A percentile compares a stretch with the other conserved stretches of the same genome.
phyloP scores from a whole-genome alignment of 805 yeast genomes.

The Teunomyces kruisii region DNA sequence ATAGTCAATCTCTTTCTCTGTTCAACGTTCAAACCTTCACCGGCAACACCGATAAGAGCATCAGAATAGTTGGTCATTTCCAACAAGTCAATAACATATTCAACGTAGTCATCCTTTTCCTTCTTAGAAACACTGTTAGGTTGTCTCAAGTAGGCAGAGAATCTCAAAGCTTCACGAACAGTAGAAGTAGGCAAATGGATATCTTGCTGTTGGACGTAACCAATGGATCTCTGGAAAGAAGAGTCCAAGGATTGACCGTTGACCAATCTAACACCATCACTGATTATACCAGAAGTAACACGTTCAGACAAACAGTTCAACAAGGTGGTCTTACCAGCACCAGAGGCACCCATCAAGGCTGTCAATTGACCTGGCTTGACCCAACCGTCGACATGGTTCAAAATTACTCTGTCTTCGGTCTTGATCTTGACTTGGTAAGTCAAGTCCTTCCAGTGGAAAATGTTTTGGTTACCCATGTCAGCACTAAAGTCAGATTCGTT shows the following conservation, averaged over 20 bases:
- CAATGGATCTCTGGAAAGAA: constrained; percentile 30
- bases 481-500: constrained; percentile 16
- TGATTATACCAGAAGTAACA: constrained; percentile 22
- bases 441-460: constrained; percentile 41
- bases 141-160: constrained; percentile 24
- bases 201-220: constrained; percentile 33
- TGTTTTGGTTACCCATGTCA: constrained; percentile 8
- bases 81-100: constrained; percentile 20
- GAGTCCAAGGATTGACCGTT: constrained; percentile 21
- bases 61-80: constrained; percentile 25
- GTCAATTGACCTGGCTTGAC: constrained; percentile 80
- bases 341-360: constrained; percentile 61
- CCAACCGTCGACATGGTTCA: constrained; percentile 72
- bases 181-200: constrained; percentile 28
- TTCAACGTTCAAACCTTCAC: constrained; percentile 38
- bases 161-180: constrained; percentile 24
- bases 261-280: constrained; percentile 34
- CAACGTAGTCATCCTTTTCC: constrained; percentile 23
- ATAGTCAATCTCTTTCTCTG: constrained; percentile 40
- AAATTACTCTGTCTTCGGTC: constrained; percentile 36
- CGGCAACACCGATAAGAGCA: constrained; percentile 32
- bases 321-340: constrained; percentile 46
- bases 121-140: constrained; percentile 15
- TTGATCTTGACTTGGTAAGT: constrained; percentile 38
- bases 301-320: constrained; percentile 35